These are phyloP conservation scores for Batkoa obscura DNA, from an alignment of 371 early-diverging fungal genomes.

Conservation along the genomic window DNA sequence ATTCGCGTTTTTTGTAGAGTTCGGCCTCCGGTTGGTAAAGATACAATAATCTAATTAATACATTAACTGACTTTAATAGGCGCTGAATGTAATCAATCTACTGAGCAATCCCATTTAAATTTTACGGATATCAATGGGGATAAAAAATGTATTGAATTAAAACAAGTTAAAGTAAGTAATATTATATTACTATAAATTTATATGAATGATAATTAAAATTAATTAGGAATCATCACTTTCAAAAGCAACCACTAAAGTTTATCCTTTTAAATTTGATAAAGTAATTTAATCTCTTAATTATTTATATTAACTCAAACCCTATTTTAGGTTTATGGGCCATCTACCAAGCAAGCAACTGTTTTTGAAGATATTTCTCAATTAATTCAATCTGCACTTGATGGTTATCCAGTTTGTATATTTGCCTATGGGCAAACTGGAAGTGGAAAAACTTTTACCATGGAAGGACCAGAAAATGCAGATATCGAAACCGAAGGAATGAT, in stretches of 20 bases:
- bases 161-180: slow-evolving; percentile 13
- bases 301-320: not conserved
- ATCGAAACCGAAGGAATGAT: slow-evolving; percentile 57
- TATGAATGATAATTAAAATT: too few relatives aligned
- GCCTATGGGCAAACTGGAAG: slow-evolving; percentile 99
- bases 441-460: slow-evolving; percentile 89
- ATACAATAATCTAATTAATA: not conserved
- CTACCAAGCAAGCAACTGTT: slow-evolving; percentile 53
- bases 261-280: slow-evolving; percentile 67
- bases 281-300: slow-evolving; percentile 8
- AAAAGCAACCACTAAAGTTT: slow-evolving; percentile 20
- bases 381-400: slow-evolving; percentile 90
- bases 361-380: slow-evolving; percentile 91
- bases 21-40: slow-evolving; percentile 44
- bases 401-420: slow-evolving; percentile 96
- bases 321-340: slow-evolving; percentile 46
- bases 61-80: not conserved
- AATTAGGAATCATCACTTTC: slow-evolving; percentile 9
- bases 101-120: not conserved
- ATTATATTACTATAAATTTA: not conserved
- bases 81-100: not conserved
- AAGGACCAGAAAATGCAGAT: slow-evolving; percentile 29
- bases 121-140: slow-evolving; percentile 11
- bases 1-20: slow-evolving; percentile 95
- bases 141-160: slow-evolving; percentile 28